Conservation (phyloP, 1,284 basidiomycete genomes). For the Kwoniella shivajii region DNA sequence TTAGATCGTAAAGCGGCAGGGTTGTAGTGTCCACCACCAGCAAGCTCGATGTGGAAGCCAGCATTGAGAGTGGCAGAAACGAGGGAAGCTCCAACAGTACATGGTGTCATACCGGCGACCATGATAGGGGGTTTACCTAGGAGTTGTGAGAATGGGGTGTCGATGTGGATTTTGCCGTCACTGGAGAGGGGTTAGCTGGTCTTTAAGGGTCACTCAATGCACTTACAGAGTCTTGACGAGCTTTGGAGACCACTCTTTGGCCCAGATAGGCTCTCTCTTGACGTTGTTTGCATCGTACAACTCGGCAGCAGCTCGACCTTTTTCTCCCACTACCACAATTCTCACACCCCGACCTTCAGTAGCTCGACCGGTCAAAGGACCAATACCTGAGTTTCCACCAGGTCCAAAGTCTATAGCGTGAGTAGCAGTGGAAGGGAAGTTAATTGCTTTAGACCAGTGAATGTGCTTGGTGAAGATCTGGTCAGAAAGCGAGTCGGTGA, state of each 20-base stretch:
- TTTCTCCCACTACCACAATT: constrained; percentile 81
- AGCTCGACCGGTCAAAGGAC: constrained; percentile 84
- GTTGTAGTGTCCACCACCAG: constrained; percentile 97
- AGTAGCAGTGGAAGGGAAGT: constrained; percentile 85
- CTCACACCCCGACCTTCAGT: constrained; percentile 91
- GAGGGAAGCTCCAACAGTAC: constrained; percentile 88
- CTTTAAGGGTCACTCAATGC: neutral
- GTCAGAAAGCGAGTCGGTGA: constrained; percentile 81
- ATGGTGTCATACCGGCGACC: constrained; percentile 98
- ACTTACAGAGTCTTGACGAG: constrained; percentile 84
- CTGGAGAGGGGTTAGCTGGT: constrained; percentile 53
- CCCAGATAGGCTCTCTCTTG: constrained; percentile 85
- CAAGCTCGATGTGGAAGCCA: constrained; percentile 94
- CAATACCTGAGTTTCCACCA: constrained; percentile 90
- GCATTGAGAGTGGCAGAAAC: constrained; percentile 89
- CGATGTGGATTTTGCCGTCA: constrained; percentile 86
- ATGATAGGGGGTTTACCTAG: constrained; percentile 95
- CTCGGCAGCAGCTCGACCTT: constrained; percentile 81
- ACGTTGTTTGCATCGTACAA: constrained; percentile 71
- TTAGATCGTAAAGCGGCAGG: constrained; percentile 82
- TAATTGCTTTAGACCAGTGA: constrained; percentile 87
- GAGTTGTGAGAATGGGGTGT: constrained; percentile 94
- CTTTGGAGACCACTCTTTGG: constrained; percentile 78
- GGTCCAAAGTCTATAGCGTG: constrained; percentile 97
- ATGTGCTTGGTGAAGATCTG: constrained; percentile 92